Percentiles rank a stretch among this genome's conserved stretches.
Evolutionary conservation across 169 alveolate genomes (phyloP).

Genomic region (Cystoisospora suis): DNA sequence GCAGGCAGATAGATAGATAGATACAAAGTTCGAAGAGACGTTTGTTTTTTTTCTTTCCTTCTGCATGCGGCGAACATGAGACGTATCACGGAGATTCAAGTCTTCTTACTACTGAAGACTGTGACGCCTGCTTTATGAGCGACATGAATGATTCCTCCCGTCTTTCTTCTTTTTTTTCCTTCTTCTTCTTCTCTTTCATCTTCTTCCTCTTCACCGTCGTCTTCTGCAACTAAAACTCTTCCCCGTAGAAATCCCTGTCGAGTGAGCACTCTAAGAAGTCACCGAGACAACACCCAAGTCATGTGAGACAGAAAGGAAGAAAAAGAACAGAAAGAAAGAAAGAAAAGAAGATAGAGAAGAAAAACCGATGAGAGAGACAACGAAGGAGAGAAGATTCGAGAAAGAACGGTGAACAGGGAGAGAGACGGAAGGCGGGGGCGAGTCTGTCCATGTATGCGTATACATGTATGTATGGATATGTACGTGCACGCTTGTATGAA

Average conservation of each 20-base stretch:
- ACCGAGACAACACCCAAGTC: not conserved
- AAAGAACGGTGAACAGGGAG: not conserved
- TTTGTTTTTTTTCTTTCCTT: not conserved
- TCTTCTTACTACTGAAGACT: conserved; percentile 2
- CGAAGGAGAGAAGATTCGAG: not conserved
- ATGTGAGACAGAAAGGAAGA: not conserved
- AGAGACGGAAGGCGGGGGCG: not conserved
- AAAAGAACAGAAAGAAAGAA: not conserved
- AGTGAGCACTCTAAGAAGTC: not conserved
- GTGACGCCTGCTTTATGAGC: not conserved
- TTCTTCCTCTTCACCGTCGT: too few species aligned
- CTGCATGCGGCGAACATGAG: not conserved
- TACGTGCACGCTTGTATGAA: too few species aligned
- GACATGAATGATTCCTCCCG: not conserved
- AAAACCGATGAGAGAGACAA: not conserved
- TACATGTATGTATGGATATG: not conserved
- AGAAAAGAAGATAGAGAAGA: not conserved
- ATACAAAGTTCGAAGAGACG: not conserved
- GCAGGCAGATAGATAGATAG: not conserved
- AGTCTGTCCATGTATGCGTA: not conserved
- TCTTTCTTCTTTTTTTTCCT: too few species aligned
- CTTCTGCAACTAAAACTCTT: too few species aligned
- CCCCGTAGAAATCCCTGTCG: not conserved
- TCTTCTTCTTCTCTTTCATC: too few species aligned
- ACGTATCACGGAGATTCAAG: not conserved